Evolutionary conservation across 1,139 yeast species (phyloP).

Genomic region (Saccharomyces pastorianus): DNA sequence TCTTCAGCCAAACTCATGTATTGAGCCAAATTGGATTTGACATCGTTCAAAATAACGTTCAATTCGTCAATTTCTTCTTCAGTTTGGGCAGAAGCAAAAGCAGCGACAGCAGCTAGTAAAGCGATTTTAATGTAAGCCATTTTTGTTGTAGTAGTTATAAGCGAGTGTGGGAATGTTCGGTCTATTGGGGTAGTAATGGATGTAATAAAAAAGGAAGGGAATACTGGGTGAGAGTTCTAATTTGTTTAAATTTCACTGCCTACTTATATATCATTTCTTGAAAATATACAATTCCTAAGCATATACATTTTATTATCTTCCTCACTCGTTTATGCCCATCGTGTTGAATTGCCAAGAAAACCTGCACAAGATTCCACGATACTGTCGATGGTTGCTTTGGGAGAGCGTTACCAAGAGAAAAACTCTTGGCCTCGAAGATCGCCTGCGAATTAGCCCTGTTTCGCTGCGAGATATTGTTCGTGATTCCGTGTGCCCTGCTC

Average conservation of each 20-base stretch:
- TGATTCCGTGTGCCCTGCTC: not conserved
- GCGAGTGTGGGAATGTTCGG: not conserved
- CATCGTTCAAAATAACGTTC: not conserved
- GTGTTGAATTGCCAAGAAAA: no score
- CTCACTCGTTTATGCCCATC: no score
- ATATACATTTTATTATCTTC: no score
- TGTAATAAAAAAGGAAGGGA: not conserved
- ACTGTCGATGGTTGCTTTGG: not conserved
- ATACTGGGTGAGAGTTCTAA: not conserved
- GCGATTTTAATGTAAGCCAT: not conserved
- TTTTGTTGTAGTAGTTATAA: not conserved
- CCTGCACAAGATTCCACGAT: not conserved
- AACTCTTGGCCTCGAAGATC: not conserved
- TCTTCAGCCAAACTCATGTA: constrained; percentile 17
- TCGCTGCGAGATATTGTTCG: not conserved
- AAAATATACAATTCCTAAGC: no score
- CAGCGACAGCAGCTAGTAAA: constrained; percentile 1
- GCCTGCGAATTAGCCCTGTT: not conserved
- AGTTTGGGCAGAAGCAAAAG: constrained; percentile 7
- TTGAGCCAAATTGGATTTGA: constrained; percentile 11
- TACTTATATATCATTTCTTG: not conserved
- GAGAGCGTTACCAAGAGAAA: not conserved
- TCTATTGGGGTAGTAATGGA: not conserved
- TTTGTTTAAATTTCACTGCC: not conserved
- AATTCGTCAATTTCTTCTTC: constrained; percentile 2